Evolutionary conservation across 306 rosid genomes (phyloP), one percentile per base, ranked within the genome.

Genomic region (Inga leiocalycina): DNA sequence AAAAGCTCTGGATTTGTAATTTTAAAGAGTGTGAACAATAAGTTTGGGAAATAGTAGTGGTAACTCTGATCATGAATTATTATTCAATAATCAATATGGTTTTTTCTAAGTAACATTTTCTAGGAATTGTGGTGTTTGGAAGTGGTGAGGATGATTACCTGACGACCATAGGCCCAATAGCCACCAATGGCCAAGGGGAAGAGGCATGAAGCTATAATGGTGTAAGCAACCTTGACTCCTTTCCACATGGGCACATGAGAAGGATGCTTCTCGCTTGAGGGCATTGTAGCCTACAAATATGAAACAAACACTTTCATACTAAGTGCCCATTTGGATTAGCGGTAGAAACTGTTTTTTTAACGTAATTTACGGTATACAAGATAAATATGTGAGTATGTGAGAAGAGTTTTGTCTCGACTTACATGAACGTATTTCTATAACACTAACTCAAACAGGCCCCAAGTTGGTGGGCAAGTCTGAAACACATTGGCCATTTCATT

Each of bases 161-260:
- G 39, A 0, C 46, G 76, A 9, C 76, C 76, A 45, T 72, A 72
- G 10, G 76, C 76, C 76, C 76, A 72, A 72, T 72, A 72, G 57
- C 76, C 76, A 72, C 59, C 76, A 24, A 72, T 72, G 41, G 76
- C 76, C 41, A 72, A 46, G 41, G 76, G 76, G 22, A 72, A 72
- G 34, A 72, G 59, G 59, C 76, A 72, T 45, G 76, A 41, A 6
- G 76, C 76, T 12, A 72, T 46, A 19, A 72, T 45, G n/a, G 59
- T 24, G 76, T 72, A 72, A 11, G 76, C 37, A 72, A 45, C 76
- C 22, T 72, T 72, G 7, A 72, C 59, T 72, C 76, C 76, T 24
- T 46, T 22, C 76, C 76, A 72, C 76, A 72, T 72, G 51, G 76
- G 76, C 59, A 72, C 76, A 24, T 72, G 39, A 22, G 76, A 72